phyloP scores from a whole-genome alignment of 768 basidiomycete species.

The Boletus sensibilis region DNA sequence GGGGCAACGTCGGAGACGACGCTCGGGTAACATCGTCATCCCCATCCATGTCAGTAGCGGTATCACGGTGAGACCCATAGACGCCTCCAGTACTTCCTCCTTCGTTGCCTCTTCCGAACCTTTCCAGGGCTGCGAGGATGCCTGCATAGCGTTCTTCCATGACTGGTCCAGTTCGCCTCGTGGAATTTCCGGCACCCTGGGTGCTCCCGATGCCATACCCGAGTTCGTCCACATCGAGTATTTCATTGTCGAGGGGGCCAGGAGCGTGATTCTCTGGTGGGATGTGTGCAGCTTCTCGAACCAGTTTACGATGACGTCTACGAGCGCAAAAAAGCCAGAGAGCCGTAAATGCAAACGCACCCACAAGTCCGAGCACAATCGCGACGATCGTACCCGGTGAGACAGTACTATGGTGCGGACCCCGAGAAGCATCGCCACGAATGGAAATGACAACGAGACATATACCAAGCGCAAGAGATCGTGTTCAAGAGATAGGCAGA shows the following conservation, averaged over 20 bases:
- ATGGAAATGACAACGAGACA: slow-evolving; percentile 2
- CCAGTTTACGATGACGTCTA: slow-evolving; percentile 27
- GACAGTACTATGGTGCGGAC: slow-evolving; percentile 4
- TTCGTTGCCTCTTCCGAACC: slow-evolving; percentile 16
- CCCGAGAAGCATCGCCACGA: slow-evolving; percentile 4
- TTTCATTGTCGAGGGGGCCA: slow-evolving; percentile 26
- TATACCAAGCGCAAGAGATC: slow-evolving; percentile 3
- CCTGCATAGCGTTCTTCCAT: slow-evolving; percentile 30
- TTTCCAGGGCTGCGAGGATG: slow-evolving; percentile 24
- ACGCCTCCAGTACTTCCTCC: slow-evolving; percentile 29
- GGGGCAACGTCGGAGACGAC: slow-evolving; percentile 29
- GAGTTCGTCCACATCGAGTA: slow-evolving; percentile 15
- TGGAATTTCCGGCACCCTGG: not conserved
- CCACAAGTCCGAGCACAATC: slow-evolving; percentile 26
- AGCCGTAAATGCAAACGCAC: slow-evolving; percentile 25
- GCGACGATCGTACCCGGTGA: slow-evolving; percentile 27
- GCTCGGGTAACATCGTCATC: slow-evolving; percentile 11
- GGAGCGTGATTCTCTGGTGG: slow-evolving; percentile 6
- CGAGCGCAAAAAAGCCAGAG: slow-evolving; percentile 36
- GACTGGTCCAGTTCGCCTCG: not conserved
- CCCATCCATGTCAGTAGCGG: slow-evolving; percentile 6
- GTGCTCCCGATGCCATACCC: slow-evolving; percentile 1
- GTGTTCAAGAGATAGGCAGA: slow-evolving; percentile 3
- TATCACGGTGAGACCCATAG: slow-evolving; percentile 24
- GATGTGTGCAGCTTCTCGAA: slow-evolving; percentile 18